Evolutionary conservation across 2,329 filamentous ascomycete genomes (phyloP).

Genomic region (Trichoderma oligosporum): DNA sequence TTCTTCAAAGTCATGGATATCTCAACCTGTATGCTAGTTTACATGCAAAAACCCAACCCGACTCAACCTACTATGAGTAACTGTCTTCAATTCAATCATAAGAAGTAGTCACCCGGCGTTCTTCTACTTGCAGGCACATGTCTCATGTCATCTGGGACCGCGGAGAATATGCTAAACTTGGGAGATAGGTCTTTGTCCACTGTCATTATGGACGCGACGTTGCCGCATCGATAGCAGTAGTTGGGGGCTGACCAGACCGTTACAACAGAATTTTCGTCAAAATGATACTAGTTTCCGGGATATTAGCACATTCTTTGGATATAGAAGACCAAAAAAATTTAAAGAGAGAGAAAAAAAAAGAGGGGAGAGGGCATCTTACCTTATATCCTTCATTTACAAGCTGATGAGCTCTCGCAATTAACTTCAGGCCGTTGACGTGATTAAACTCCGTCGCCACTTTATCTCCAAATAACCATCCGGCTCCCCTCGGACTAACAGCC

Average conservation of each 20-base stretch:
- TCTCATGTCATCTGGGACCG: slow-evolving; percentile 80
- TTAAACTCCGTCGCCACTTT: slow-evolving; percentile 98
- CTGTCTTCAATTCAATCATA: slow-evolving; percentile 41
- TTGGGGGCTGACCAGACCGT: slow-evolving; percentile 98
- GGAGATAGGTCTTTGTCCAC: slow-evolving; percentile 80
- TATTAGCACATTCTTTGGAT: not conserved
- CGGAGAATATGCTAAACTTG: slow-evolving; percentile 88
- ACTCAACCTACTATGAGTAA: slow-evolving; percentile 27
- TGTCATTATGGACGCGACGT: slow-evolving; percentile 95
- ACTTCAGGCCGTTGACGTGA: slow-evolving; percentile 91
- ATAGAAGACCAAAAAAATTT: slow-evolving; percentile 24
- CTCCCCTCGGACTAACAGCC: slow-evolving; percentile 87
- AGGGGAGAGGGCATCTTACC: slow-evolving; percentile 44
- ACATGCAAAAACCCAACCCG: slow-evolving; percentile 34
- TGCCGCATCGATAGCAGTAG: slow-evolving; percentile 92
- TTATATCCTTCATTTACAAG: slow-evolving; percentile 98
- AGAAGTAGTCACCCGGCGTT: slow-evolving; percentile 67
- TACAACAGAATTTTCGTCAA: slow-evolving; percentile 89
- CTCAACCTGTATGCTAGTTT: slow-evolving; percentile 41
- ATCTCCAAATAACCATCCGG: slow-evolving; percentile 96
- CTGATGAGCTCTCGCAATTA: slow-evolving; percentile 96
- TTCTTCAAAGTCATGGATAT: slow-evolving; percentile 39
- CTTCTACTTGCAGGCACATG: slow-evolving; percentile 70
- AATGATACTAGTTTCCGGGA: slow-evolving; percentile 67
- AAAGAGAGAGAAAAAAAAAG: slow-evolving; percentile 22